These are phyloP conservation scores for Penicillium nordicum DNA, from an alignment of 2,329 filamentous ascomycete species.

Conservation along the genomic window DNA sequence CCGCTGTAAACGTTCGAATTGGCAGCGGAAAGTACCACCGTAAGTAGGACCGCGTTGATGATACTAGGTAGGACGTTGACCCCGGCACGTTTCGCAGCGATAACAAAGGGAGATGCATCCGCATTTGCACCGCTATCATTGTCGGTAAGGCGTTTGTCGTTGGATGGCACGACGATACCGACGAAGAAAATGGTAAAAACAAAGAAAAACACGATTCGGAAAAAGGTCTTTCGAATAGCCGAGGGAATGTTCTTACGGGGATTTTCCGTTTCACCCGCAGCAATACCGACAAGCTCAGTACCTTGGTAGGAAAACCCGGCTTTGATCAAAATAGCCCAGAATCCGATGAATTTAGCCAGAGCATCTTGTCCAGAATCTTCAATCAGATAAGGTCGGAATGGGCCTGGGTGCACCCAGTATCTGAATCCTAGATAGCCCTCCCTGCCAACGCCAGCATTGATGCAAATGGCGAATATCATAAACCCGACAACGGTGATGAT, in stretches of 20 bases:
- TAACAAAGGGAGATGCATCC: slow-evolving; percentile 4
- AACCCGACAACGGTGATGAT: slow-evolving; percentile 7
- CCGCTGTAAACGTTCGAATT: slow-evolving; percentile 9
- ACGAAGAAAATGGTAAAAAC: slow-evolving; percentile 57
- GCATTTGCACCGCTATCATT: slow-evolving; percentile 6
- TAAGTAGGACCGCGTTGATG: slow-evolving; percentile 6
- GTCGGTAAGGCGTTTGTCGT: slow-evolving; percentile 54
- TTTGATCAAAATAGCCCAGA: slow-evolving; percentile 51
- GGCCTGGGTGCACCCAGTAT: slow-evolving; percentile 7
- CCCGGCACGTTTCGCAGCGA: slow-evolving; percentile 2
- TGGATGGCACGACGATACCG: slow-evolving; percentile 65
- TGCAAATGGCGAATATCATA: slow-evolving; percentile 66
- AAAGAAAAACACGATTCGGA: slow-evolving; percentile 64
- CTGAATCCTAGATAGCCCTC: slow-evolving; percentile 7
- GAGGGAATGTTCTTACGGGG: slow-evolving; percentile 68
- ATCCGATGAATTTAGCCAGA: slow-evolving; percentile 64
- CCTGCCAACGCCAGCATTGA: slow-evolving; percentile 5
- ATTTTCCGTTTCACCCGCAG: slow-evolving; percentile 70
- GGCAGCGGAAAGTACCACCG: slow-evolving; percentile 5
- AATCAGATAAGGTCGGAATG: slow-evolving; percentile 65
- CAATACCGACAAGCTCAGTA: slow-evolving; percentile 71
- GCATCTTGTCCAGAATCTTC: slow-evolving; percentile 74
- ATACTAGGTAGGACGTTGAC: slow-evolving; percentile 3
- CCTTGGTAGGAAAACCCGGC: slow-evolving; percentile 50
- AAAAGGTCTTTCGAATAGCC: slow-evolving; percentile 72